A percentile compares a stretch with the other conserved stretches of the same genome.
These are phyloP conservation scores for Hirsutella thompsonii DNA, from an alignment of 2,329 filamentous ascomycete species.

Conservation along the genomic window DNA sequence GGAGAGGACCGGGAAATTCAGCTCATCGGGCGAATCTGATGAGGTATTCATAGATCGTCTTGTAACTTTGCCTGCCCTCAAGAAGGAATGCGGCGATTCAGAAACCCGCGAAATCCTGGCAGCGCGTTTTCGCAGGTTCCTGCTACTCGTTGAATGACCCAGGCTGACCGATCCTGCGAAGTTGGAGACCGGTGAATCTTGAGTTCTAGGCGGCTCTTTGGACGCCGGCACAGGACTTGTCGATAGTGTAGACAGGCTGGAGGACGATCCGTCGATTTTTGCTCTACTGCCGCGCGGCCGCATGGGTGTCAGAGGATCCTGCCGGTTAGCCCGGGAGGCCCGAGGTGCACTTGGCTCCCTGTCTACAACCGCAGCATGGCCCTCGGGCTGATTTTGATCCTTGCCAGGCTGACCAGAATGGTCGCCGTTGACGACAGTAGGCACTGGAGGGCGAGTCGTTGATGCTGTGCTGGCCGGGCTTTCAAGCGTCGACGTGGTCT, in stretches of 20 bases:
- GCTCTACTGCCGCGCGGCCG: constrained; percentile 5
- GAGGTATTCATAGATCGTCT: constrained; percentile 16
- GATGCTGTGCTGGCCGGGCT: neutral
- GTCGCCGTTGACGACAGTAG: neutral
- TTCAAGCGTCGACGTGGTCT: constrained; percentile 6
- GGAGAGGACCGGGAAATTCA: constrained; percentile 24
- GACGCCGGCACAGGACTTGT: constrained; percentile 24
- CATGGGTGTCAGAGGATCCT: constrained; percentile 11
- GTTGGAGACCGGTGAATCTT: constrained; percentile 15
- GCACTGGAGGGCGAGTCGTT: neutral
- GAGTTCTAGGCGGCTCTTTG: constrained; percentile 22
- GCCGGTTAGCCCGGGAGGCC: constrained; percentile 4
- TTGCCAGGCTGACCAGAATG: neutral
- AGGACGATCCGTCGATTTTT: constrained; percentile 16
- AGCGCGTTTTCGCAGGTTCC: constrained; percentile 8
- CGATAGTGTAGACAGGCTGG: constrained; percentile 26
- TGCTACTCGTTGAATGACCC: constrained; percentile 11
- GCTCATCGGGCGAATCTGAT: constrained; percentile 35
- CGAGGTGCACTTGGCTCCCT: neutral
- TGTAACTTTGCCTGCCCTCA: constrained; percentile 9
- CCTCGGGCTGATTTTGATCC: neutral
- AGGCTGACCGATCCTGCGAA: constrained; percentile 9
- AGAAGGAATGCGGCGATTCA: constrained; percentile 14
- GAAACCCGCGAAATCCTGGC: constrained; percentile 9
- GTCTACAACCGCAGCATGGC: neutral